Percentiles rank a stretch among this genome's conserved stretches.
phyloP scores from a whole-genome alignment of 176 grass and related monocot genomes.

The Zoysia japonica region DNA sequence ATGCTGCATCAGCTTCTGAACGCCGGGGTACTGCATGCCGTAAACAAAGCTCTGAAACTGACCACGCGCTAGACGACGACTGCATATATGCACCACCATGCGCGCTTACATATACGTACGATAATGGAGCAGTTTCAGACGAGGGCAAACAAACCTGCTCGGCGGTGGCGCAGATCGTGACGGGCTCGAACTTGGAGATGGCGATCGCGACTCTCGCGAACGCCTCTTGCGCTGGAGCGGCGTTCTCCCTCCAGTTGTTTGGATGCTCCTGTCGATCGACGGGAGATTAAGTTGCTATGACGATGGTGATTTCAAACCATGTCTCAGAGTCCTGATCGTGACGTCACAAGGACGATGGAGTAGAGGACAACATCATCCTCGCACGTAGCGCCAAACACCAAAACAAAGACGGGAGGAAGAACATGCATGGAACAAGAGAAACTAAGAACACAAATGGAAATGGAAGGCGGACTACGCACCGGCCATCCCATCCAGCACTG shows the following conservation, averaged over 20 bases:
- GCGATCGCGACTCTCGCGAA: slow-evolving; percentile 59
- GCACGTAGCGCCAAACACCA: too few relatives aligned
- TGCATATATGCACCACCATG: background rate
- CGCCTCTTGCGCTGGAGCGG: slow-evolving; percentile 57
- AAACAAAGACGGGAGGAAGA: background rate
- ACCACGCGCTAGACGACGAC: background rate
- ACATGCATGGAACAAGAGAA: background rate
- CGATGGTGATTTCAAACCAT: too few relatives aligned
- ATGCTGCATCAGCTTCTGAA: slow-evolving; percentile 51
- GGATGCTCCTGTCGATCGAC: slow-evolving; percentile 66
- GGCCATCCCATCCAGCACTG: slow-evolving; percentile 98
- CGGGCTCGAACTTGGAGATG: slow-evolving; percentile 81
- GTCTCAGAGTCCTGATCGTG: too few relatives aligned
- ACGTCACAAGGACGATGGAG: too few relatives aligned
- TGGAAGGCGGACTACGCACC: slow-evolving; percentile 32
- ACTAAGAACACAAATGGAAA: background rate
- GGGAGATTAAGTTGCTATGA: background rate
- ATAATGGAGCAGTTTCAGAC: background rate
- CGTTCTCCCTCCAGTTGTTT: slow-evolving; percentile 83
- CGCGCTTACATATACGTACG: too few relatives aligned
- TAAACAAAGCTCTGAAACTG: slow-evolving; percentile 7
- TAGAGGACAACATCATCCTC: too few relatives aligned
- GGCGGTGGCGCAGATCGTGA: slow-evolving; percentile 72
- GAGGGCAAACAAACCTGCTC: slow-evolving; percentile 50
- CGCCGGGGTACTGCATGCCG: slow-evolving; percentile 53